Evolutionary conservation across 306 rosid species (phyloP).

Genomic region (Prunus persica): Prunus_persica_NCBIv2 NC_034009.1:30821001-30821500

Average conservation of each 20-base stretch:
- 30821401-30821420: not conserved
- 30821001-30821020: not conserved
- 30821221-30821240: slow-evolving; percentile 6
- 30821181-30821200: not conserved
- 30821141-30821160: not conserved
- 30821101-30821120: not conserved
- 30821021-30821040: slow-evolving; percentile 1
- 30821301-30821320: not conserved
- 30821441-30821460: not conserved
- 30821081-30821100: slow-evolving; percentile 2
- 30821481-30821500: not conserved
- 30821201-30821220: slow-evolving; percentile 3
- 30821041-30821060: not conserved
- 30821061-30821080: not conserved
- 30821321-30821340: too few relatives aligned
- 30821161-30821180: not conserved
- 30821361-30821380: not conserved
- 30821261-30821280: not conserved
- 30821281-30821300: not conserved
- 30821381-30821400: not conserved
- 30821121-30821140: not conserved
- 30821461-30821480: not conserved
- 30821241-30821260: not conserved
- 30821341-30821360: not conserved
- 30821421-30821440: not conserved